Base-by-base conservation (phyloP, 2,329 filamentous ascomycete species). In the Aspergillus flavus region DNA sequence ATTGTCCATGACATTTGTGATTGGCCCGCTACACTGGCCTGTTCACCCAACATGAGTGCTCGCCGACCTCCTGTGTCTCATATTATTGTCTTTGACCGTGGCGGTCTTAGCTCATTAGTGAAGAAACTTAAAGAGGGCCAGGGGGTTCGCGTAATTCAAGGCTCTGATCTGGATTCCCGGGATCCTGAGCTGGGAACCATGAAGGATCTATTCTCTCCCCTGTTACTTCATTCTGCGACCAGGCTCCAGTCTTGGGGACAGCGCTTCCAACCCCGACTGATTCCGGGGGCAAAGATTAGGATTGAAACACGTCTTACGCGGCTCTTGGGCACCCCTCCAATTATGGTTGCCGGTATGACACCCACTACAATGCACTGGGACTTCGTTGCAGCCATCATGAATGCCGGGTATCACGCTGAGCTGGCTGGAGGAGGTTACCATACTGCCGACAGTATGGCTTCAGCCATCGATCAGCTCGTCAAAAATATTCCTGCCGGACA, bases 291-390 rank as follows among this genome's bases (percentile, higher is more conserved):
- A n/a, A 86, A 92, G 72, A 94, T 91, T 2, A 96, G 91, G 70
- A 92, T 99, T 54, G 94, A 98, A 77, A 99, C 95, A 66, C 97
- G 97, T 83, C 95, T 97, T 90, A 96, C 91, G 78, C 86, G 92
- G 70, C 83, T 96, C 23, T 83, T 97, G 21, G 93, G 93, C 70
- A 83, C 95, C 5, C 93, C 94, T 10, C 94, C 94, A 0, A 83
- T 97, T 66, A 90, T 97, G 83, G 93, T 97, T 64, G 92, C 93
- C 61, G 94, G 93, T 76, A 97, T 97, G 94, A 97, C 94, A 2
- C 94, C 94, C 14, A 87, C 87, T 64, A 97, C 94, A 0, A 92
- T 96, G 3, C 88, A 92, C 0, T 95, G 91, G 90, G 82, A 85
- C 58, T 84, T 86, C 58, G 83, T 85, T 4, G 78, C 82, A 7